Base-by-base conservation (phyloP, 768 basidiomycete species). In the Trametes elegans region DNA sequence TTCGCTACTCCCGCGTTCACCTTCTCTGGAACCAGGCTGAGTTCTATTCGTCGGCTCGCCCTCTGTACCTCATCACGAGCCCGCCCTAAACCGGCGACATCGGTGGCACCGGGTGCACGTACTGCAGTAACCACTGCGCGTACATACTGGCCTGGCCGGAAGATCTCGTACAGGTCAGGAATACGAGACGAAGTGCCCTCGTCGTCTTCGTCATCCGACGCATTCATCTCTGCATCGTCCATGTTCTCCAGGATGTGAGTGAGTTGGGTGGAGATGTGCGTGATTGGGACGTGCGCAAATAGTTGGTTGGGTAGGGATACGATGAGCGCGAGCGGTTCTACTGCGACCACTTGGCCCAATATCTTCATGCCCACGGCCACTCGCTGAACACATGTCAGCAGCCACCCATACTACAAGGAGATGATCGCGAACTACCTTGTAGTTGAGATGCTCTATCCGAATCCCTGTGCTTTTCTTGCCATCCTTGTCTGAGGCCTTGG, bases 251-350 rank as follows among this genome's bases (percentile, higher is more conserved):
- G 77, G 18, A 80, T 74, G 26, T 71, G 62, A 7, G 93, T 98
- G 55, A 93, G 78, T 64, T 90, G 86, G 28, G 81, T 71, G 13
- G 93, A 90, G 54, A 98, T 80, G 69, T 94, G 87, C 35, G 95
- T 98, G 60, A 99, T 92, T 21, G 96, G 95, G 29, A 98, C 79
- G 71, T 99, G 93, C 8, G 83, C 97, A 61, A 90, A 81, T 34
- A 99, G 83, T 71, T 98, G 95, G 64, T 95, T 91, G 16, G 97
- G 96, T n/a, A 99, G 78, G 16, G 96, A 98, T 26, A 98, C 76
- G 54, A 98, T 80, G 55, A 99, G 79, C 40, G 92, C 88, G 31
- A 99, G 83, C 10, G 95, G 90, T 58, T 92, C 84, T 48, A 98
- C 81, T 24, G 88, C 81, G 62, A 91, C 79, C 47, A 99, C 80